A percentile compares a stretch with the other conserved stretches of the same genome.
phyloP scores from a whole-genome alignment of 768 basidiomycete species.

The Auricularia heimuer region DNA sequence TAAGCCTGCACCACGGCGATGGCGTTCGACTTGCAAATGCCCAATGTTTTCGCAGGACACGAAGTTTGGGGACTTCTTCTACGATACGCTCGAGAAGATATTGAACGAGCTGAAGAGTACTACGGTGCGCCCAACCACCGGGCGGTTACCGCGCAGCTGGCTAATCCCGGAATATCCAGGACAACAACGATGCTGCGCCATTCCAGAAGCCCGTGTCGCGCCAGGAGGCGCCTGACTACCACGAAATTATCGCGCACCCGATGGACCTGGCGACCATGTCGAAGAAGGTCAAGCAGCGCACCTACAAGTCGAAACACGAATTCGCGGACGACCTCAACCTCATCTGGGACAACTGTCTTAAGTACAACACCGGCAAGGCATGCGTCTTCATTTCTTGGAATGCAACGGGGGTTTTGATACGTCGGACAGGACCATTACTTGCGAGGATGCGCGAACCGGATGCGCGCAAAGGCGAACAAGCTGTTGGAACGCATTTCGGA shows the following conservation, averaged over 20 bases:
- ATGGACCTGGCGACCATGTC: slow-evolving; percentile 95
- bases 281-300: slow-evolving; percentile 85
- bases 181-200: slow-evolving; percentile 84
- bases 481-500: slow-evolving; percentile 86
- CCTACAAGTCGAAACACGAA: slow-evolving; percentile 88
- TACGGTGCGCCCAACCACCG: slow-evolving; percentile 38
- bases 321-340: slow-evolving; percentile 92
- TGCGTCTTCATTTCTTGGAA: slow-evolving; percentile 20
- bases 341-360: slow-evolving; percentile 93
- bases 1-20: slow-evolving; percentile 33
- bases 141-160: slow-evolving; percentile 15
- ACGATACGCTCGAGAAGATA: slow-evolving; percentile 86
- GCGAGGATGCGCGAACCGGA: slow-evolving; percentile 66
- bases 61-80: slow-evolving; percentile 81
- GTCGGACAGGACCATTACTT: slow-evolving; percentile 72
- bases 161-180: slow-evolving; percentile 27
- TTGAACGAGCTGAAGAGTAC: slow-evolving; percentile 72
- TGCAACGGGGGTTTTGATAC: background rate
- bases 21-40: slow-evolving; percentile 7
- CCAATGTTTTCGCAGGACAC: slow-evolving; percentile 36
- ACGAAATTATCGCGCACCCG: slow-evolving; percentile 90
- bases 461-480: slow-evolving; percentile 76
- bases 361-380: slow-evolving; percentile 86
- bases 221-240: slow-evolving; percentile 87
- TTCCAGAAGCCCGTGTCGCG: slow-evolving; percentile 91